phyloP scores from a whole-genome alignment of 495 filamentous ascomycete species.

The Filosporella fistucella region DNA sequence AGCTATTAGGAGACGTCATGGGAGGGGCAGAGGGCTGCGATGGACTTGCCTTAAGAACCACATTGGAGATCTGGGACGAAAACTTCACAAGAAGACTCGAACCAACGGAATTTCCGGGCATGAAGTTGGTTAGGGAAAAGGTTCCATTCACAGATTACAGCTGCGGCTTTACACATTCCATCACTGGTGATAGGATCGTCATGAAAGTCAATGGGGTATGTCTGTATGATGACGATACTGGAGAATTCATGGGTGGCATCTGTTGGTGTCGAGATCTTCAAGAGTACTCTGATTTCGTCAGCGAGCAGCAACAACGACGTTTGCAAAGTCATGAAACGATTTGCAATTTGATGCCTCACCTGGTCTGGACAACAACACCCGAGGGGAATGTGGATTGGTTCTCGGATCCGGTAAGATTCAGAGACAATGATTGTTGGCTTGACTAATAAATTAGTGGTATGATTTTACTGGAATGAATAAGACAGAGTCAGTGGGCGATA shows the following conservation, averaged over 20 bases:
- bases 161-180: constrained; percentile 50
- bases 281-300: constrained; percentile 36
- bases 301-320: constrained; percentile 51
- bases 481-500: constrained; percentile 37
- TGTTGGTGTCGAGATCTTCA: constrained; percentile 61
- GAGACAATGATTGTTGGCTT: background rate
- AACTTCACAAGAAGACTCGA: constrained; percentile 52
- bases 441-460: constrained; percentile 30
- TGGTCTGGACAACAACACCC: constrained; percentile 59
- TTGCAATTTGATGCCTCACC: constrained; percentile 64
- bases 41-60: background rate
- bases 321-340: constrained; percentile 58
- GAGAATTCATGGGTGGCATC: constrained; percentile 62
- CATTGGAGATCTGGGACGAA: constrained; percentile 41
- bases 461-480: constrained; percentile 58
- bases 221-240: constrained; percentile 51
- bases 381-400: constrained; percentile 60
- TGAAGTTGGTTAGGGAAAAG: constrained; percentile 46
- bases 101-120: constrained; percentile 52
- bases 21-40: constrained; percentile 3
- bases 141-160: constrained; percentile 44
- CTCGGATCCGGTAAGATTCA: constrained; percentile 40
- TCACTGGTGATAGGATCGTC: constrained; percentile 34
- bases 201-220: constrained; percentile 54
- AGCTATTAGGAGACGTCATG: constrained; percentile 10